phyloP scores from a whole-genome alignment of 2,329 filamentous ascomycete species.

The Lachnellula arida region DNA sequence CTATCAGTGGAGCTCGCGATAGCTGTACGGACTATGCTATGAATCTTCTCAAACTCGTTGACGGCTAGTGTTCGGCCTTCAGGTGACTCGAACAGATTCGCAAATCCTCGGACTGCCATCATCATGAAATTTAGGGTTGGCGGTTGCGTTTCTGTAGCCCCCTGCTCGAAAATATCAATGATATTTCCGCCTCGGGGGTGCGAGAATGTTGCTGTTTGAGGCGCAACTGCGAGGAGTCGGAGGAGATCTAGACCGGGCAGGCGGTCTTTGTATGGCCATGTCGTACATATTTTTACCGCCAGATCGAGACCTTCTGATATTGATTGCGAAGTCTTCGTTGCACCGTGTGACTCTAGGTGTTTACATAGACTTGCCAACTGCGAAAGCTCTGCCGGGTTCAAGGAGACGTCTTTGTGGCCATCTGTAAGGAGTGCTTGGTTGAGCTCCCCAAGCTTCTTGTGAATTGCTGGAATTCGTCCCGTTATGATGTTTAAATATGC shows the following conservation, averaged over 20 bases:
- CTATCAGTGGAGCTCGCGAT: constrained; percentile 66
- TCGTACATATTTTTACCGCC: constrained; percentile 65
- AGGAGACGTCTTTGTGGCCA: constrained; percentile 66
- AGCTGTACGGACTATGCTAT: constrained; percentile 49
- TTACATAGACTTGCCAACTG: constrained; percentile 56
- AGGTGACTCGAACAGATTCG: constrained; percentile 75
- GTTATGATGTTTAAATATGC: constrained; percentile 73
- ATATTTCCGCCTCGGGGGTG: constrained; percentile 52
- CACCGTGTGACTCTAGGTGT: constrained; percentile 53
- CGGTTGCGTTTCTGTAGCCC: constrained; percentile 51
- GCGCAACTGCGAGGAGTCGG: constrained; percentile 70
- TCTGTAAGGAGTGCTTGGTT: constrained; percentile 68
- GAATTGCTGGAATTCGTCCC: constrained; percentile 65
- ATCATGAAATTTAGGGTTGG: constrained; percentile 77
- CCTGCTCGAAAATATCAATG: constrained; percentile 53
- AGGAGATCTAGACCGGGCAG: constrained; percentile 83
- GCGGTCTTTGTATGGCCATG: constrained; percentile 76
- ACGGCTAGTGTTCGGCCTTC: constrained; percentile 64
- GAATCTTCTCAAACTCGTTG: constrained; percentile 48
- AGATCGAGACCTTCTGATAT: constrained; percentile 54
- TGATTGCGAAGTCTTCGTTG: constrained; percentile 38
- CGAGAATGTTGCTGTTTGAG: constrained; percentile 58
- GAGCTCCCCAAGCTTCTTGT: constrained; percentile 70
- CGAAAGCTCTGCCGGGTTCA: constrained; percentile 68
- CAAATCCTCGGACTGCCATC: constrained; percentile 76